Conservation (phyloP, 768 basidiomycete species). For the Suillus subaureus region DNA sequence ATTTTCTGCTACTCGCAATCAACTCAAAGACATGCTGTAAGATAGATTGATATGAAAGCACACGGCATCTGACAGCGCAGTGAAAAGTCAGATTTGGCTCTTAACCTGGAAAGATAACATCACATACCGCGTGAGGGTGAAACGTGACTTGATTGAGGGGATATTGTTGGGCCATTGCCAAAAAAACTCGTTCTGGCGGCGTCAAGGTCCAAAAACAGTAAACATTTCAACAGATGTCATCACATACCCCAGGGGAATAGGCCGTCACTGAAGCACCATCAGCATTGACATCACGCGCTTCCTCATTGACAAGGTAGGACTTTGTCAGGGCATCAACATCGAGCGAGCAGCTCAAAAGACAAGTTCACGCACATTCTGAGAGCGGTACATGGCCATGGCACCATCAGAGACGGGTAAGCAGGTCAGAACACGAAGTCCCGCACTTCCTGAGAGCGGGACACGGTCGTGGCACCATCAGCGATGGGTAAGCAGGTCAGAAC, state of each 20-base stretch:
- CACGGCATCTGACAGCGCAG: not conserved
- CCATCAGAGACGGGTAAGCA: not conserved
- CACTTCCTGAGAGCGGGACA: not conserved
- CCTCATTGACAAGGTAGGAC: too few relatives aligned
- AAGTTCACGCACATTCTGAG: not conserved
- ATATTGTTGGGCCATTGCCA: not conserved
- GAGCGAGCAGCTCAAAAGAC: not conserved
- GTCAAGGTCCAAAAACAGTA: too few relatives aligned
- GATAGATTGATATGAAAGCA: not conserved
- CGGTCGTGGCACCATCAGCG: not conserved
- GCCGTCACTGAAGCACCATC: too few relatives aligned
- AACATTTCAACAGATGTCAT: too few relatives aligned
- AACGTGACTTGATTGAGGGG: too few relatives aligned
- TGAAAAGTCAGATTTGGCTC: not conserved
- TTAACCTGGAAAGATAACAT: not conserved
- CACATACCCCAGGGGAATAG: too few relatives aligned
- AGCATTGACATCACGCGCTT: too few relatives aligned
- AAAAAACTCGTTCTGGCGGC: not conserved
- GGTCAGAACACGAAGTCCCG: not conserved
- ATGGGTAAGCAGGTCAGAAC: too few relatives aligned
- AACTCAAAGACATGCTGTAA: not conserved
- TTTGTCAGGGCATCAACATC: too few relatives aligned
- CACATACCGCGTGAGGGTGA: not conserved
- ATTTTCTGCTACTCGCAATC: not conserved
- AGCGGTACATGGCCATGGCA: not conserved